Base-by-base conservation (phyloP, 495 filamentous ascomycete species). In the Cercophora scortea region DNA sequence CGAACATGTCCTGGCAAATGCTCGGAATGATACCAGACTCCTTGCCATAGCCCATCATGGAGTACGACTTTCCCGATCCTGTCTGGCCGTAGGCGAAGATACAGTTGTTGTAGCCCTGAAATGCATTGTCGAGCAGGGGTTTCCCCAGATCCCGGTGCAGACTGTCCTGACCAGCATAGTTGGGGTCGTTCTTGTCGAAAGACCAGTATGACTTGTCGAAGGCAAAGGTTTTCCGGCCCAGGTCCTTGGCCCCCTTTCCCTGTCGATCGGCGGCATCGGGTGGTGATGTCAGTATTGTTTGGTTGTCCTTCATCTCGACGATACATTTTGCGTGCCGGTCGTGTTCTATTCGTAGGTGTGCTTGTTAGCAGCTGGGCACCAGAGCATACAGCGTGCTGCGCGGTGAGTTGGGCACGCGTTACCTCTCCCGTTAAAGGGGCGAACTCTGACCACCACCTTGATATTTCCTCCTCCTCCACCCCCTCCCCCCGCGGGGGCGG, bases 21-120 rank as follows among this genome's bases (percentile, higher is more conserved):
- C 81, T 86, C n/a, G 94, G 94, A 55, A 99, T 97, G 45, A 99
- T 91, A 72, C 94, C 94, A 45, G 87, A 81, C 60, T 97, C 94
- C 67, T 92, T 85, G 49, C 94, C 93, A 72, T 97, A 97, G 17
- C 93, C 93, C 94, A 97, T 97, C 94, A 99, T 99, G 47, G 90
- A 95, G 64, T 99, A 97, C 19, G 89, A 95, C 70, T 99, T 99
- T 63, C 94, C 94, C 15, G 92, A 96, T 55, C 94, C 94, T 9
- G 94, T 99, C 71, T 99, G 94, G 40, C 94, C 94, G 65, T 99
- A 99, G 4, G 94, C 94, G 71, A 99, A 99, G 63, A 99, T 99
- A 78, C 94, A 99, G 69, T 97, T 97, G 75, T 99, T 99, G 73
- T 96, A 99, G 32, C 94, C 94, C 61, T 90, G 85, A 61, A 99